Base-by-base conservation (phyloP, 345 rosid species). In the Erodium maritimum region DNA sequence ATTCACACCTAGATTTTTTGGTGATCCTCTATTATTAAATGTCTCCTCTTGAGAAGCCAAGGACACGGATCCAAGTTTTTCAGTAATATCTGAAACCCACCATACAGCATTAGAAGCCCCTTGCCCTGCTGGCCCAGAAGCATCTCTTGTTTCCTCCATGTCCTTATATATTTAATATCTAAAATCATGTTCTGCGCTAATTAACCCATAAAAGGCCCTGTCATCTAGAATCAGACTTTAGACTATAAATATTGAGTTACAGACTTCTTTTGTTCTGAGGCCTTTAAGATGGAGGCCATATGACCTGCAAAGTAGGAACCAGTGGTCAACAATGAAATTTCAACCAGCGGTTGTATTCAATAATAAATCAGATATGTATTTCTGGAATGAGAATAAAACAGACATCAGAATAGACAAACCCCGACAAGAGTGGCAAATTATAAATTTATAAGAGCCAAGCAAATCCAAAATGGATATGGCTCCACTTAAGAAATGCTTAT, bases 11-110 rank as follows among this genome's bases (percentile, higher is more conserved):
- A 67, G 73, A 76, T 69, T 77, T 74, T 78, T 81, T 52, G 80
- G 87, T 24, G 90, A 83, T 66, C 73, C 84, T 73, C 64, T 80
- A 67, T 50, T 63, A 56, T 65, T 83, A 65, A 82, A 78, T 60
- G 69, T 58, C 61, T 82, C 91, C 59, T 86, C 91, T 76, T 78
- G 86, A 33, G 96, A 81, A 69, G 71, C 84, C 68, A 87, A 68
- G 69, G 90, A 70, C 77, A 81, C 75, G 67, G 90, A 85, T 61
- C 73, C 83, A 70, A 90, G 78, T 52, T 67, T 90, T 65, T 87
- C 95, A 54, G 86, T 71, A 73, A 81, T 81, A 68, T 87, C 99
- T 74, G 89, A 77, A 75, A 90, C 80, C 95, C 99, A 90, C 93
- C 88, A 90, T 34, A 79, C 60, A 74, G 77, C 73, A 79, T 73